phyloP scores from a whole-genome alignment of 108 stramenopile genomes.

The Nannochloropsis oceanica region DNA sequence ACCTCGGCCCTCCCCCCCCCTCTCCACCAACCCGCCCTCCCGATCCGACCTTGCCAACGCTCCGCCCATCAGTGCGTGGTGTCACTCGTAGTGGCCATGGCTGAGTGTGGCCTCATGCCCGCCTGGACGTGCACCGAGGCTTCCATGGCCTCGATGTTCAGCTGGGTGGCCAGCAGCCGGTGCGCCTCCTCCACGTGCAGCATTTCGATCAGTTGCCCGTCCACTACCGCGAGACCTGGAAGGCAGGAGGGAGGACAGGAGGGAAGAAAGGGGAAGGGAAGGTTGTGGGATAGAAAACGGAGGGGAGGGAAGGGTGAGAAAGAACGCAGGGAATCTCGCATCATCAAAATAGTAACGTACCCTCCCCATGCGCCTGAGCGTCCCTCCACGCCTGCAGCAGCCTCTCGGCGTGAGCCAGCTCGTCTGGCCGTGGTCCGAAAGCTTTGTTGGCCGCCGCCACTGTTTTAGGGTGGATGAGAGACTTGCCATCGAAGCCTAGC shows the following conservation, averaged over 20 bases:
- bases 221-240: background rate
- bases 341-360: background rate
- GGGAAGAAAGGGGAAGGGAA: background rate
- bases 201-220: background rate
- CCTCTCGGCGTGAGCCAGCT: background rate
- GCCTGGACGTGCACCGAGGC: background rate
- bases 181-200: background rate
- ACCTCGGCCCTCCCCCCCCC: background rate
- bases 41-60: background rate
- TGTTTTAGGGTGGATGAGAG: background rate
- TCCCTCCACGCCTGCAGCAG: background rate
- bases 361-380: background rate
- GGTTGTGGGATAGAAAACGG: background rate
- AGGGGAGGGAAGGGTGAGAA: no score
- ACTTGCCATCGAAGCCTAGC: background rate
- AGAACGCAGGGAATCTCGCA: no score
- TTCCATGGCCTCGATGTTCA: background rate
- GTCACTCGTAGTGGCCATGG: background rate
- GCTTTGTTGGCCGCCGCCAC: background rate
- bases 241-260: background rate
- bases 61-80: background rate
- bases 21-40: background rate
- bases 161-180: background rate
- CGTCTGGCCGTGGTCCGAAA: background rate
- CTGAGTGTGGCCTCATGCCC: background rate